Conservation (phyloP, 495 filamentous ascomycete species). For the Aspergillus cavernicola region DNA sequence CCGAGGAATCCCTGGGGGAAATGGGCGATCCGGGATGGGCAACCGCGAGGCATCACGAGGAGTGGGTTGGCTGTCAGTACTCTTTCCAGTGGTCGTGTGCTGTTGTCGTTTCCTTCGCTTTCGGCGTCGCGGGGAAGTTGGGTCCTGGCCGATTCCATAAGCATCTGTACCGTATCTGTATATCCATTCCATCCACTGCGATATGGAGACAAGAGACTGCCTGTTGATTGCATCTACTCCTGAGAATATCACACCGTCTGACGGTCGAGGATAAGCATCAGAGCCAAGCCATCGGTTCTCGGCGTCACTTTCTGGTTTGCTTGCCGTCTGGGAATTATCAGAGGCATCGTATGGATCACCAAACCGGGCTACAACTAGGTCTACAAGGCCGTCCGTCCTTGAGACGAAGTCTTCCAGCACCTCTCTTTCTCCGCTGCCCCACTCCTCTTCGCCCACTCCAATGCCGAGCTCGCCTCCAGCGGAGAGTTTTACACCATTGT, state of each 20-base stretch:
- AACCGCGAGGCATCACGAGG: constrained; percentile 13
- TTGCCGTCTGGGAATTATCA: constrained; percentile 8
- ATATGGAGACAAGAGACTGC: constrained; percentile 60
- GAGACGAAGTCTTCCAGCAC: constrained; percentile 80
- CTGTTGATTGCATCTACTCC: constrained; percentile 67
- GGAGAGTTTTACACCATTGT: constrained; percentile 83
- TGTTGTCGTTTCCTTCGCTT: constrained; percentile 31
- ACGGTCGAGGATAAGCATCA: constrained; percentile 56
- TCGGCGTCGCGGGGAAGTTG: constrained; percentile 51
- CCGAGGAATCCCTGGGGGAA: constrained; percentile 43
- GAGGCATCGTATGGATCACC: constrained; percentile 46
- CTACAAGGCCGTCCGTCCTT: constrained; percentile 64
- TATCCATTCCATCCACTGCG: constrained; percentile 80
- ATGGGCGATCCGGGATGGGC: constrained; percentile 24
- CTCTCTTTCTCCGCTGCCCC: constrained; percentile 86
- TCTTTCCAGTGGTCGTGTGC: constrained; percentile 12
- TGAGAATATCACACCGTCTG: constrained; percentile 81
- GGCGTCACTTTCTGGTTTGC: constrained; percentile 3
- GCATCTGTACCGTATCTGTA: constrained; percentile 72
- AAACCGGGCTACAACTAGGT: constrained; percentile 83
- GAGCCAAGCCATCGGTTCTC: constrained; percentile 59
- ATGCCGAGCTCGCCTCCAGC: constrained; percentile 88
- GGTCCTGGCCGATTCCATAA: constrained; percentile 77
- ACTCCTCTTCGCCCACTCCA: constrained; percentile 90
- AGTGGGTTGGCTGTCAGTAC: neutral